Conservation (phyloP, 768 basidiomycete genomes). For the Xerocomellus intermedius region DNA sequence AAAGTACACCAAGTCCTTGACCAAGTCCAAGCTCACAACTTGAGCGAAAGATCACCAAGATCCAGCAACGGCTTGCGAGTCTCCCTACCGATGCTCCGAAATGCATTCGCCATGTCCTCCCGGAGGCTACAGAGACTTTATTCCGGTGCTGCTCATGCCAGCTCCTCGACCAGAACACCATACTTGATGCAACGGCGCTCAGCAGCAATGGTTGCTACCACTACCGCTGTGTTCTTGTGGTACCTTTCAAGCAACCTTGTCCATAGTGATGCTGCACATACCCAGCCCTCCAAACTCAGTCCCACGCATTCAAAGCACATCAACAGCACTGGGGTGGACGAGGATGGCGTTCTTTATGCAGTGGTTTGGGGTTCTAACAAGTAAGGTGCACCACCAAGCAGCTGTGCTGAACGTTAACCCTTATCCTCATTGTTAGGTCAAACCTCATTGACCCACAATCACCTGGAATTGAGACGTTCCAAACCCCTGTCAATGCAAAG, state of each 20-base stretch:
- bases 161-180: background rate
- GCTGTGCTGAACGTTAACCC: background rate
- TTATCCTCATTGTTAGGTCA: slow-evolving; percentile 36
- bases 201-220: slow-evolving; percentile 18
- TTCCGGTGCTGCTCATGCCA: slow-evolving; percentile 8
- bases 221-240: slow-evolving; percentile 37
- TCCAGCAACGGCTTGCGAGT: background rate
- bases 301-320: slow-evolving; percentile 2
- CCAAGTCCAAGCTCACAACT: background rate
- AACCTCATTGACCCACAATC: slow-evolving; percentile 43
- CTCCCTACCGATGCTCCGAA: slow-evolving; percentile 14
- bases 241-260: slow-evolving; percentile 35
- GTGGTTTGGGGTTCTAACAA: slow-evolving; percentile 77
- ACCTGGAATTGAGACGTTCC: slow-evolving; percentile 41
- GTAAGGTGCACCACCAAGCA: slow-evolving; percentile 36
- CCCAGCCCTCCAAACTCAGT: slow-evolving; percentile 3
- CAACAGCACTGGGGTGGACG: slow-evolving; percentile 23
- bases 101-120: slow-evolving; percentile 2
- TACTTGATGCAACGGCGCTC: slow-evolving; percentile 5
- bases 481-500: slow-evolving; percentile 46
- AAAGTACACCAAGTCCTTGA: no score
- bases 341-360: slow-evolving; percentile 40
- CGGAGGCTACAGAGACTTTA: background rate
- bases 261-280: slow-evolving; percentile 35
- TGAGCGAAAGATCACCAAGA: background rate